Percentiles rank a stretch among this genome's conserved stretches.
Evolutionary conservation across 2,329 filamentous ascomycete species (phyloP).

Genomic region (Fusarium pseudograminearum): DNA sequence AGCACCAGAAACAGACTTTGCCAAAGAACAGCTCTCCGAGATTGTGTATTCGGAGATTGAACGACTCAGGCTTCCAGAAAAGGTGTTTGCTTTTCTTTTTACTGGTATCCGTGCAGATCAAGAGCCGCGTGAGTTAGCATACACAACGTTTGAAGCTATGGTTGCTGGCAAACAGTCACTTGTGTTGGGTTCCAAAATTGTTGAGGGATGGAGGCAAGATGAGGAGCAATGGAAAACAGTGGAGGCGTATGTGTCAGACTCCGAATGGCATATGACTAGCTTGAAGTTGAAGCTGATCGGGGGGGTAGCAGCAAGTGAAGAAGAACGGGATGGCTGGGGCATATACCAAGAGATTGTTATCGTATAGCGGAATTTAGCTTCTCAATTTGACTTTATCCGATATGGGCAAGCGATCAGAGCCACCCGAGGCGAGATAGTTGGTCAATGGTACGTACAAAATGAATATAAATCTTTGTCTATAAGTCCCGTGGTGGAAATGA

Average conservation of each 20-base stretch:
- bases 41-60: not conserved
- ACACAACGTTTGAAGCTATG: fast-evolving
- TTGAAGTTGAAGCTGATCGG: not conserved
- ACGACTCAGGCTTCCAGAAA: not conserved
- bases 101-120: fast-evolving
- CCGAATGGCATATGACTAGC: not conserved
- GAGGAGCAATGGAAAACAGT: fast-evolving
- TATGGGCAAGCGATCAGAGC: too few relatives aligned
- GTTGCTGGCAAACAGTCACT: fast-evolving
- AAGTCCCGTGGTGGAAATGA: not conserved
- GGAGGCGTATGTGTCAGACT: not conserved
- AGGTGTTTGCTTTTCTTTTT: not conserved
- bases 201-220: not conserved
- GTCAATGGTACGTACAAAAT: not conserved
- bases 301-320: fast-evolving
- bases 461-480: fast-evolving
- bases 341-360: not conserved
- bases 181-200: fast-evolving
- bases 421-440: constrained; percentile 11
- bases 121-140: fast-evolving
- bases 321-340: not conserved
- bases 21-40: fast-evolving
- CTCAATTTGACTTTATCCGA: too few relatives aligned
- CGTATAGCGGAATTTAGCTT: not conserved
- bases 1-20: not conserved